Conservation (phyloP, 139 green algal species). For the Ostreobium quekettii region DNA sequence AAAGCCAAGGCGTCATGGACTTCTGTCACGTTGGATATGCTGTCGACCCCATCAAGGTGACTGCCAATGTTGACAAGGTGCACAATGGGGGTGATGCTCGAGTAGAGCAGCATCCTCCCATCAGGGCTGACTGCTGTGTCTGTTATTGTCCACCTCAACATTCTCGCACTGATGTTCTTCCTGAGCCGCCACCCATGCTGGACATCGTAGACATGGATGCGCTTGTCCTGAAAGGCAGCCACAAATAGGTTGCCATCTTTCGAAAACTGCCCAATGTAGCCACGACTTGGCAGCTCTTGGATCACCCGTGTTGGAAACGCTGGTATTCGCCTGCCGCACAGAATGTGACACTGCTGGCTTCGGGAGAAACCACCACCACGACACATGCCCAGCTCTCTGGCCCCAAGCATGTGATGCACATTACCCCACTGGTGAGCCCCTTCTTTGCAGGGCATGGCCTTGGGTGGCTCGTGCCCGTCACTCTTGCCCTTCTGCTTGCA, state of each 20-base stretch:
- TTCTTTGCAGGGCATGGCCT: too few species aligned
- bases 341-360: too few species aligned
- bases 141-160: conserved; percentile 61
- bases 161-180: conserved; percentile 60
- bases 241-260: conserved; percentile 74
- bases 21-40: conserved; percentile 42
- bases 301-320: too few species aligned
- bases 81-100: conserved; percentile 55
- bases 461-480: too few species aligned
- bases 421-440: too few species aligned
- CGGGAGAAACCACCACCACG: too few species aligned
- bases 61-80: conserved; percentile 49
- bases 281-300: conserved; percentile 52
- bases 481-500: too few species aligned
- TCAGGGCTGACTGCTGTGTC: conserved; percentile 76
- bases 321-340: too few species aligned
- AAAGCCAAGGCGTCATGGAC: conserved; percentile 22
- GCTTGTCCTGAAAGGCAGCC: conserved; percentile 53
- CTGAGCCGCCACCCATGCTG: conserved; percentile 46
- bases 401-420: too few species aligned
- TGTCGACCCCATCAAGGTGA: conserved; percentile 32
- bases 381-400: too few species aligned
- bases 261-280: conserved; percentile 89
- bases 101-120: conserved; percentile 68
- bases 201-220: conserved; percentile 67